Base-by-base conservation (phyloP, 257 asterid species). In the Forsythia suspensa region DNA sequence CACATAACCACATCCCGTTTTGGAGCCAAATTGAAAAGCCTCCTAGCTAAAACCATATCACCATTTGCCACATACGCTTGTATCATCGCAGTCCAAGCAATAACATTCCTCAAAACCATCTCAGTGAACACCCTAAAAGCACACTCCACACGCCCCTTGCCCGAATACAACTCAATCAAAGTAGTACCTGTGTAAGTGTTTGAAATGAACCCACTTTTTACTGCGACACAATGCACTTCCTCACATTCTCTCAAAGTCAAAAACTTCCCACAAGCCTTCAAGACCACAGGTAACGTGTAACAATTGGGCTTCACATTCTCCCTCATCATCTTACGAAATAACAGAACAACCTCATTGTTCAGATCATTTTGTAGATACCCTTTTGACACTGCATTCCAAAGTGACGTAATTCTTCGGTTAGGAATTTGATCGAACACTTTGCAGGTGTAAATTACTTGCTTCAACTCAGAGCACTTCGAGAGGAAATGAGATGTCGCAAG, bases 21-120 rank as follows among this genome's bases (percentile, higher is more conserved):
- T 0, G 98, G 98, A 5, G 97, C 92, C 86, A 91, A 84, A 55
- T 95, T 92, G 46, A 92, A 93, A 36, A 93, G 92, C 88, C 82
- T 83, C 80, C 93, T 87, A 0, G 96, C 98, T 2, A 90, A 84
- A 24, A 74, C 80, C 84, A 93, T 80, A 73, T 93, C 91, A 42
- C 90, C 87, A 72, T 86, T 85, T 6, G 76, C 83, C 36, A 88
- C 83, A 70, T 86, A 93, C 13, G 92, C 96, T 37, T 82, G 86
- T 39, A 95, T 86, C 97, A 93, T 92, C 10, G 93, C 85, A 48
- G 98, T 95, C 98, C 98, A 95, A 24, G 92, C 81, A 67, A 95
- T 97, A 63, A 95, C 98, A 86, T 92, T 94, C 79, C 88, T 90
- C 65, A 88, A 77, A 24, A 82, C 88, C 99, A 95, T 88, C 82